Base-by-base conservation (phyloP, 1,284 basidiomycete species). In the Athelia psychrophila region DNA sequence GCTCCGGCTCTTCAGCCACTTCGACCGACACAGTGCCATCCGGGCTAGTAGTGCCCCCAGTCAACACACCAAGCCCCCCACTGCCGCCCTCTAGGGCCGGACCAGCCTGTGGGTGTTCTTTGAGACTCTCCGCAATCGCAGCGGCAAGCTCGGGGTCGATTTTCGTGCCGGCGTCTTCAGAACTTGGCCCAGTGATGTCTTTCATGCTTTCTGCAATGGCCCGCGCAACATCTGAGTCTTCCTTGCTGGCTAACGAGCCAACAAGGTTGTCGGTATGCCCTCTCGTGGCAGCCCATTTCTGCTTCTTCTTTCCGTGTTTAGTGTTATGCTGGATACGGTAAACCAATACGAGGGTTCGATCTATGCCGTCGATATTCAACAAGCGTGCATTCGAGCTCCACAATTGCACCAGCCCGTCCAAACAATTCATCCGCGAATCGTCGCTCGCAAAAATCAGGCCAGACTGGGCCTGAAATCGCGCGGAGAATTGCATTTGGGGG, bases 181-280 rank as follows among this genome's bases (percentile, higher is more conserved):
- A 50, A 45, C 54, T 51, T 30, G n/a, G n/a, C n/a, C 60, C 19
- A 38, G 51, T 32, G 51, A 49, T 24, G 54, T 81, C 82, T 25
- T 74, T 64, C 51, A 94, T 64, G 59, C 84, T 88, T 5, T 86
- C 85, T 58, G 86, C 83, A 50, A 94, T 88, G 10, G 91, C 91
- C 20, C 78, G 78, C 10, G 83, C 79, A 24, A 93, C 62, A 55
- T 91, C 84, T 35, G 62, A 45, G 45, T 71, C 67, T 58, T 79
- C 72, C 52, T 68, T 61, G 30, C 53, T 44, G 10, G 49, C 52
- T 30, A 70, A 53, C 16, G 59, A 57, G 42, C 57, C 54, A 23
- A 58, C 52, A 5, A 58, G 54, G 9, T 64, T 53, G 24, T 61
- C 60, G 13, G 27, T 30, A 13, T 13, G 27, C 13, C 13, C 13